phyloP scores from a whole-genome alignment of 371 early-diverging fungal genomes.

The Haplosporangium sp. region DNA sequence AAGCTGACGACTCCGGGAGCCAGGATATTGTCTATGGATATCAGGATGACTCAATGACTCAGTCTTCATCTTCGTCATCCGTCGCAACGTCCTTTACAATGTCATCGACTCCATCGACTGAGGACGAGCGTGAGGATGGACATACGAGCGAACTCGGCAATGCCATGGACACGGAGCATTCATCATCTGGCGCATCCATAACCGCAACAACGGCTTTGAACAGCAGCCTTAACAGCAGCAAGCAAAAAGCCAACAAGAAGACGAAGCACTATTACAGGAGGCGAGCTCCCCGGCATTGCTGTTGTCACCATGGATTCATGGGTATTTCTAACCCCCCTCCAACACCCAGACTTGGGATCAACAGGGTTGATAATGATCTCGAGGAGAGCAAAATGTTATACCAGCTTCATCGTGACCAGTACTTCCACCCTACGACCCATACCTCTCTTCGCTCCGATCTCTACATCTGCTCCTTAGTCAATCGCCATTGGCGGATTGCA shows the following conservation, averaged over 20 bases:
- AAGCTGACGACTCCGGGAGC: conserved; percentile 8
- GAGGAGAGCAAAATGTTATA: conserved; percentile 21
- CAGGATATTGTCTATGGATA: conserved; percentile 7
- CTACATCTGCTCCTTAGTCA: conserved; percentile 39
- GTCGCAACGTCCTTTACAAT: not conserved
- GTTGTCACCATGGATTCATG: not conserved
- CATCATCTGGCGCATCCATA: not conserved
- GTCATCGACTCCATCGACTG: not conserved
- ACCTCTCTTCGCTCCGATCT: conserved; percentile 40
- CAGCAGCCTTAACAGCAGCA: not conserved
- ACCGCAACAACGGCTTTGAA: not conserved
- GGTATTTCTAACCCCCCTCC: not conserved
- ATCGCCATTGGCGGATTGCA: conserved; percentile 42
- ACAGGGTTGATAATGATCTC: conserved; percentile 22
- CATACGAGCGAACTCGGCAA: not conserved
- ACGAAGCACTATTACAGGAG: not conserved
- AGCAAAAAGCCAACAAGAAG: not conserved
- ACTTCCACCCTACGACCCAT: conserved; percentile 38
- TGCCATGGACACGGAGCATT: not conserved
- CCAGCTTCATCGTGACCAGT: conserved; percentile 37
- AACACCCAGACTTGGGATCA: conserved; percentile 24
- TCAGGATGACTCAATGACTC: not conserved
- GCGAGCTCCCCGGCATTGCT: not conserved
- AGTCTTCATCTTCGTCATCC: not conserved
- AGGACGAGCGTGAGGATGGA: conserved; percentile 4